Base-by-base conservation (phyloP, 148 eudicot genomes). In the Persicaria maculosa region DNA sequence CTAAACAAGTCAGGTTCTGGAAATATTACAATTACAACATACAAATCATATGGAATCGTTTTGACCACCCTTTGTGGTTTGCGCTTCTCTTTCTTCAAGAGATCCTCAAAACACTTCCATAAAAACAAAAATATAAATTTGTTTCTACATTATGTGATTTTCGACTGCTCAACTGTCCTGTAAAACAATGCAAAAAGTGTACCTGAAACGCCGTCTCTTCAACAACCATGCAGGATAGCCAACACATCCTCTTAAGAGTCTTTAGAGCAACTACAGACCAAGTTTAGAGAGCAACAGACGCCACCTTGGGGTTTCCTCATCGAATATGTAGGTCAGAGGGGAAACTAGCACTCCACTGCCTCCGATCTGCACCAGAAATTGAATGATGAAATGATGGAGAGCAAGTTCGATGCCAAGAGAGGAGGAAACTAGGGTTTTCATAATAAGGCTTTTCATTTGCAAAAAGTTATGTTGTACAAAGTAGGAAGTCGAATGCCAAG, bases 231-330 rank as follows among this genome's bases (percentile, higher is more conserved):
- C 62, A 19, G 17, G 20, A 57, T 31, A 31, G 40, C 2, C 40
- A 31, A 31, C 40, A 31, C 40, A 31, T 1, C 44, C 67, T 59
- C 67, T 40, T n/a, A n/a, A n/a, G n/a, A n/a, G n/a, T n/a, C n/a
- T n/a, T n/a, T 59, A 64, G 7, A 22, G 8, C 44, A 40, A 59
- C 74, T 80, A 81, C 31, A 85, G 83, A 68, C 90, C 98, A 14
- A 93, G 83, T 72, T 83, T 85, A 72, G 82, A 74, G 43, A 89
- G 93, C 77, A 93, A 83, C 57, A 88, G 78, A 3, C 75, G 82
- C 97, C 97, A 93, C 75, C 98, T 85, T n/a, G 98, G 93, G 47
- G 98, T 80, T 81, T 93, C 98, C 79, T 93, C 97, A 31, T 93
- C 98, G 44, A 93, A 93, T 44, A 93, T 93, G 82, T 93, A 93